Base-by-base conservation (phyloP, 345 rosid genomes). In the Cardamine chenopodiifolia region DNA sequence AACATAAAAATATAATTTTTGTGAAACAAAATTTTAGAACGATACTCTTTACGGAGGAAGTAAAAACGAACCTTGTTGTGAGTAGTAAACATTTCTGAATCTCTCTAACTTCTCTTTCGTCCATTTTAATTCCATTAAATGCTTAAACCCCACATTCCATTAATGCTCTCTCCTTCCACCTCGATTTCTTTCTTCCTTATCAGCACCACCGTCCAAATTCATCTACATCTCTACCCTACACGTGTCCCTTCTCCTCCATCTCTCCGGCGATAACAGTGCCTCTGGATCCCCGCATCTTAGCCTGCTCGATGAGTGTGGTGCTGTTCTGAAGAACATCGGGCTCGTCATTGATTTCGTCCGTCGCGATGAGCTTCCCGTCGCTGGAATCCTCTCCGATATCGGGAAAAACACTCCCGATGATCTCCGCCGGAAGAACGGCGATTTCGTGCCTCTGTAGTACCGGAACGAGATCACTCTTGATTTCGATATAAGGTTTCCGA, bases 241-340 rank as follows among this genome's bases (percentile, higher is more conserved):
- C 94, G 92, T 88, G 96, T 82, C 81, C 4, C 48, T 3, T 66
- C 95, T 78, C 80, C 80, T 87, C 52, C 88, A 90, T 71, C 98
- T 85, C 81, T 94, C 97, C 86, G 98, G 98, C 50, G 98, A 94
- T 2, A 94, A 69, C 40, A 94, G 61, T 37, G 98, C 98, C 85
- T 94, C 98, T 18, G 98, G 98, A 82, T 94, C 97, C 52, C 98
- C 98, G 68, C 98, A 94, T 78, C 98, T 75, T 15, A 91, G 70
- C 78, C 98, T 74, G 82, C 98, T 94, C 35, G 98, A 89, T 55
- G 96, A 84, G 80, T 86, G 87, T 18, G 84, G 81, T 47, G 84
- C 82, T 42, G 80, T 79, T 66, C 87, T 61, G 1, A 78, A 63
- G 56, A 86, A 89, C 96, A 86, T 86, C 17, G 96, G 98, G 20